Conservation (phyloP, 2,329 filamentous ascomycete species). For the Alternaria triticimaculans region DNA sequence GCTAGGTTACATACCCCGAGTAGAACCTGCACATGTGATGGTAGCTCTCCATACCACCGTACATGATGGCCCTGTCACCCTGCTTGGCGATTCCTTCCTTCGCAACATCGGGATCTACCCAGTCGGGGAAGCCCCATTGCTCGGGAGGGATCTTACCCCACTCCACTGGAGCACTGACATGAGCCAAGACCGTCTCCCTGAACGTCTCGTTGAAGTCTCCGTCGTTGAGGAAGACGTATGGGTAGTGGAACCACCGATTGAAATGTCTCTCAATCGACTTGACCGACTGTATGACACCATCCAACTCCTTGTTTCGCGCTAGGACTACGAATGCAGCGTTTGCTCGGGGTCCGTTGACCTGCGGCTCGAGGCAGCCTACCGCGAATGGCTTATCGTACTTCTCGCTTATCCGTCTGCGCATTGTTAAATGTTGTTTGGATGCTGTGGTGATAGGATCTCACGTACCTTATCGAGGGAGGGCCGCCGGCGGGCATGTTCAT, state of each 20-base stretch:
- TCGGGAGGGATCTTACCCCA: slow-evolving; percentile 90
- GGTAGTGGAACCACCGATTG: slow-evolving; percentile 98
- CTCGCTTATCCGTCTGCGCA: slow-evolving; percentile 87
- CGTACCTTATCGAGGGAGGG: slow-evolving; percentile 85
- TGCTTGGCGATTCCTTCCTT: slow-evolving; percentile 97
- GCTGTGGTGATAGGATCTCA: not conserved
- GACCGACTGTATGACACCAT: slow-evolving; percentile 93
- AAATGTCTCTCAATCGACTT: slow-evolving; percentile 99
- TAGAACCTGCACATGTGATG: slow-evolving; percentile 99
- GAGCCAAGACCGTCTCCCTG: slow-evolving; percentile 84
- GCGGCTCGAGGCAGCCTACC: slow-evolving; percentile 80
- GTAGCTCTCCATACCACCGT: slow-evolving; percentile 97
- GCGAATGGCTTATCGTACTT: slow-evolving; percentile 97
- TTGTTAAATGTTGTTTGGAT: slow-evolving; percentile 19
- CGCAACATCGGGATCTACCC: slow-evolving; percentile 91
- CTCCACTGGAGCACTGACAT: slow-evolving; percentile 86
- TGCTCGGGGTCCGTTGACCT: slow-evolving; percentile 78
- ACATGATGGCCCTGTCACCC: slow-evolving; percentile 98
- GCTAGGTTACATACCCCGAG: slow-evolving; percentile 72
- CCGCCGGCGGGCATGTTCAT: slow-evolving; percentile 88
- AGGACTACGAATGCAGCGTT: slow-evolving; percentile 97
- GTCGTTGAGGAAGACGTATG: slow-evolving; percentile 97
- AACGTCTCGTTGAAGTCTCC: slow-evolving; percentile 96
- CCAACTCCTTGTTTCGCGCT: slow-evolving; percentile 93
- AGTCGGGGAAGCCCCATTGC: slow-evolving; percentile 97